Evolutionary conservation across 345 rosid species (phyloP), one percentile per base, ranked within the genome.

Genomic region (Corchorus olitorius): DNA sequence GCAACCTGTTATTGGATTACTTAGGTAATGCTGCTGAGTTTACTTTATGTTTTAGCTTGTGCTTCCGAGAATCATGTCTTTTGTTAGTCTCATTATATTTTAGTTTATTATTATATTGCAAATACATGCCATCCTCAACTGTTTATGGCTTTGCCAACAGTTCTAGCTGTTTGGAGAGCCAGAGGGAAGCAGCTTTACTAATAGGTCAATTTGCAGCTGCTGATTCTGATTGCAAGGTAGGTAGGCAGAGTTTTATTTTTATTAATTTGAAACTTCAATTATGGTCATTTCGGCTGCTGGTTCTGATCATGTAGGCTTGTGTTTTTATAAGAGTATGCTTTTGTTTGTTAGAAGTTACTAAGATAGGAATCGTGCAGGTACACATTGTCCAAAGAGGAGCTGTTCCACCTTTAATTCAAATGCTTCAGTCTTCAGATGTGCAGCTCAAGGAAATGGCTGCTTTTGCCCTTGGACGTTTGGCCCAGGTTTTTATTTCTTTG

Each of bases 211-310:
- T 93, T 87, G 93, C 95, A 65, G 85, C 91, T 5, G 88, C 89
- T 76, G 94, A 91, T 88, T 86, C 92, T 58, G 91, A 91, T 65
- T 93, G 92, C 84, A 91, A 91, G 94, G 95, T 91, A 91, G 94
- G 95, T 91, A 81, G 72, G 64, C 41, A 50, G 37, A 46, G 46
- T 34, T 70, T 49, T 46, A 43, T 11, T 73, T 77, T 65, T 39
- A 39, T 48, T 79, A 19, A 45, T 48, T 68, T 45, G 49, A 14
- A 20, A 68, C 74, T 66, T 75, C 48, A 35, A 59, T 22, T 49
- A 7, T 56, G 72, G 9, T 41, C 5, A n/a, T 7, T 27, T 27
- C 1, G 27, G 27, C 27, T 46, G n/a, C 19, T 71, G 6, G 50
- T 54, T 27, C 27, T 27, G 27, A 27, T 3, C 19, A 54, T 15